Conservation (phyloP, 768 basidiomycete genomes). For the Leccinum broughii region DNA sequence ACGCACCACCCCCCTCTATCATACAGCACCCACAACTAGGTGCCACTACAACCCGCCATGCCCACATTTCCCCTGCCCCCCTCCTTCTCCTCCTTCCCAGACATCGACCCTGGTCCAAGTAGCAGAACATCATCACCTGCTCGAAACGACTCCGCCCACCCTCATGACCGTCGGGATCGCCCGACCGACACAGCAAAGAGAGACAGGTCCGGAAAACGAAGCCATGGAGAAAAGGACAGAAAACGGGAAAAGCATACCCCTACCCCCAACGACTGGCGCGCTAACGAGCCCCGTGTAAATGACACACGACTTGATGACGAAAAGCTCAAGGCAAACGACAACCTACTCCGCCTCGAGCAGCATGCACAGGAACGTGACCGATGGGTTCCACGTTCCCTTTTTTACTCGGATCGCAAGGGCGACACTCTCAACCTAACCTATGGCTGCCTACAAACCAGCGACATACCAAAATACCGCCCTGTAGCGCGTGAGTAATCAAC, state of each 20-base stretch:
- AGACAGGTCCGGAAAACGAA: constrained; percentile 25
- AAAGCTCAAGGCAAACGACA: constrained; percentile 36
- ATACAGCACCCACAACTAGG: background rate
- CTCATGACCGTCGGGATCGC: constrained; percentile 13
- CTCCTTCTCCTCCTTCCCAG: constrained; percentile 71
- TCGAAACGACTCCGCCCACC: constrained; percentile 19
- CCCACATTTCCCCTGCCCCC: constrained; percentile 61
- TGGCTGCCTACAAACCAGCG: constrained; percentile 60
- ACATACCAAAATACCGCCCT: constrained; percentile 65
- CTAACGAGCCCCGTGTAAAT: constrained; percentile 13
- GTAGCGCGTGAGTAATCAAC: constrained; percentile 50
- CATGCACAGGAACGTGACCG: constrained; percentile 21
- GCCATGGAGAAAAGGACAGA: constrained; percentile 32
- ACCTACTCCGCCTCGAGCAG: constrained; percentile 28
- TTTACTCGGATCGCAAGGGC: constrained; percentile 67
- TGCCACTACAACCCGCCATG: constrained; percentile 30
- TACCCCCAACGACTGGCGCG: constrained; percentile 27
- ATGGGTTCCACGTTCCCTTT: constrained; percentile 37
- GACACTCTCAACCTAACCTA: constrained; percentile 67
- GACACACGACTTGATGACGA: constrained; percentile 30
- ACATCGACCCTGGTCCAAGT: constrained; percentile 49
- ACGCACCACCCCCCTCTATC: background rate
- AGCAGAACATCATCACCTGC: constrained; percentile 20
- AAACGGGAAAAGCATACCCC: constrained; percentile 34
- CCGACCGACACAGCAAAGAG: constrained; percentile 15